Evolutionary conservation across 306 rosid species (phyloP), one percentile per base, ranked within the genome.

Genomic region (Prunus mira): DNA sequence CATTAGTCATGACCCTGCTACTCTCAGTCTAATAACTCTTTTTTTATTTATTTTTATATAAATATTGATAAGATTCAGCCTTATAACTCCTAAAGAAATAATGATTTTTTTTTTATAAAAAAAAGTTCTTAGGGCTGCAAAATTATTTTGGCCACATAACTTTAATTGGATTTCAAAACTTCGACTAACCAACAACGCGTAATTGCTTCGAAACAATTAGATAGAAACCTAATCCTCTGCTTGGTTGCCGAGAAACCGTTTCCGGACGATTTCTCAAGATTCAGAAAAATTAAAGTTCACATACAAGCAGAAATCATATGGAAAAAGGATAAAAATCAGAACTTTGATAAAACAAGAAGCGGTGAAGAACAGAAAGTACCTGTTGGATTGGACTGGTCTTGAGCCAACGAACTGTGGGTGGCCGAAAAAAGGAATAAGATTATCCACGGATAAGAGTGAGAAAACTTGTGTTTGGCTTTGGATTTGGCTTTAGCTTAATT

Each of bases 181-280:
- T 32, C 12, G 25, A 45, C 11, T 41, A 22, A 12, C 64, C 34
- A 11, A 58, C 18, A 15, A 61, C 66, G 9, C 66, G 12, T 61
- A 28, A 61, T 61, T 61, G 41, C 66, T 61, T 27, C 43, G 14
- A 67, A 20, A 5, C 19, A 6, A 67, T 45, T 45, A 6, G 64
- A 71, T 18, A 13, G 46, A 54, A 71, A 32, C 46, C 30, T 19
- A 8, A 28, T 9, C 12, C 13, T 50, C 60, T 67, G 87, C 72
- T 85, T 83, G 87, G 84, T 47, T 57, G 67, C n/a, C 15, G 34
- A 18, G 65, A 75, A 63, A 74, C 49, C 5, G 6, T 56, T 11
- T 24, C 12, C 15, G 51, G 63, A 38, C 5, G 5, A 62, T 62
- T 56, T 19, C 38, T 27, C 13, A 28, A 55, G 41, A 65, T 30